Evolutionary conservation across 2,329 filamentous ascomycete genomes (phyloP), one percentile per base, ranked within the genome.

Genomic region (Endoconidiophora polonica): DNA sequence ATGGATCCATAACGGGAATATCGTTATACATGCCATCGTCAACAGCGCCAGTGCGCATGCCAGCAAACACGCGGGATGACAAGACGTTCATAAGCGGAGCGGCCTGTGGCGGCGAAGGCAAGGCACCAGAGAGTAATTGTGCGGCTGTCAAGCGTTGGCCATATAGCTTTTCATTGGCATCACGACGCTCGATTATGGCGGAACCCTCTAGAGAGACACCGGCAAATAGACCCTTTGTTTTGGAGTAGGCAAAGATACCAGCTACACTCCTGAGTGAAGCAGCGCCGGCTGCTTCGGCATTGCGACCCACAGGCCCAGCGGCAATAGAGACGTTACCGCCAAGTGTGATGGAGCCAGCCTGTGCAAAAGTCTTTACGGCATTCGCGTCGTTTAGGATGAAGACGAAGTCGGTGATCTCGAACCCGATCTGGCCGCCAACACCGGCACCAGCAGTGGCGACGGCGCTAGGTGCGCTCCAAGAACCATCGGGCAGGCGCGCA

Each of bases 131-230:
- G 37, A 98, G 76, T 42, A 98, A 76, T 62, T 94, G 83, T 55
- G 73, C 70, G 12, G 91, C 91, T 6, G 85, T 87, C 64, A 85
- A 76, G 54, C 83, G 78, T 52, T 81, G 77, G 55, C 86, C 85
- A 64, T 98, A 98, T 54, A 98, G 75, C 68, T 94, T 94, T 67
- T 94, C 84, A 62, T 98, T 98, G 58, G 91, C 91, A 65, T 98
- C 91, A 67, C 87, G 83, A 56, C 91, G 79, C 68, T 98, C 91
- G 55, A 96, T 85, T 56, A 98, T 81, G 48, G 85, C 87, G 54
- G 83, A 90, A 20, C 91, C 91, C 64, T 98, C 91, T 57, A 98
- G 70, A 58, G 85, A 93, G 44, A 98, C 88, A 61, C 91, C 91
- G 4, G 91, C 91, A 59, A 98, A 98, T 29, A 98, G 69, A 18